Evolutionary conservation across 495 filamentous ascomycete species (phyloP).

Genomic region (Platismatia glauca): DNA sequence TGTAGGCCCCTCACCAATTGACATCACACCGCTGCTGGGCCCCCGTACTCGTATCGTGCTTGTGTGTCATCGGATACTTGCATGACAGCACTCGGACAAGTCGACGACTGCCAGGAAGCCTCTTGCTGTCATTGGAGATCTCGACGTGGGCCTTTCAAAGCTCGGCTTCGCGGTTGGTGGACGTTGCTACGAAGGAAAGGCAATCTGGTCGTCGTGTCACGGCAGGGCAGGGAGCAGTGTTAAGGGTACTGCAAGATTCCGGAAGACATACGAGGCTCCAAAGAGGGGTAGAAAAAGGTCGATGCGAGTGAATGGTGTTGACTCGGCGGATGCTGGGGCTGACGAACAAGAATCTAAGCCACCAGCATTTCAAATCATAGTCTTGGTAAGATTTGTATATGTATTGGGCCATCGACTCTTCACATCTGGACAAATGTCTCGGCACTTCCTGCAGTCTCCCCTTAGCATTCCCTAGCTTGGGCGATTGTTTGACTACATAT

Average conservation of each 20-base stretch:
- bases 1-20: no score
- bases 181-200: not conserved
- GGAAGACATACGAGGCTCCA: not conserved
- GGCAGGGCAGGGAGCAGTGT: not conserved
- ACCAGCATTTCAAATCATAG: conserved; percentile 67
- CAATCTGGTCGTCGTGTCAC: not conserved
- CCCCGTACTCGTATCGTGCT: no score
- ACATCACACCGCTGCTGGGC: no score
- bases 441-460: conserved; percentile 7
- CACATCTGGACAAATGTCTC: conserved; percentile 4
- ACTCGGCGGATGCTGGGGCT: conserved; percentile 21
- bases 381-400: conserved; percentile 52
- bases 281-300: conserved; percentile 8
- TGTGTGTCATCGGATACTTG: not conserved
- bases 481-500: conserved; percentile 4
- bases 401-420: not conserved
- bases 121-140: not conserved
- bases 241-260: not conserved
- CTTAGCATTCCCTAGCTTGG: not conserved
- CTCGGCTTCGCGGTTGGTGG: not conserved
- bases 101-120: not conserved
- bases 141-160: not conserved
- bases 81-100: not conserved
- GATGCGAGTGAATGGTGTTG: conserved; percentile 23
- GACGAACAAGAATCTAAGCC: conserved; percentile 11